Evolutionary conservation across 2,329 filamentous ascomycete genomes (phyloP).

Genomic region (Ceratocystis lukuohia): DNA sequence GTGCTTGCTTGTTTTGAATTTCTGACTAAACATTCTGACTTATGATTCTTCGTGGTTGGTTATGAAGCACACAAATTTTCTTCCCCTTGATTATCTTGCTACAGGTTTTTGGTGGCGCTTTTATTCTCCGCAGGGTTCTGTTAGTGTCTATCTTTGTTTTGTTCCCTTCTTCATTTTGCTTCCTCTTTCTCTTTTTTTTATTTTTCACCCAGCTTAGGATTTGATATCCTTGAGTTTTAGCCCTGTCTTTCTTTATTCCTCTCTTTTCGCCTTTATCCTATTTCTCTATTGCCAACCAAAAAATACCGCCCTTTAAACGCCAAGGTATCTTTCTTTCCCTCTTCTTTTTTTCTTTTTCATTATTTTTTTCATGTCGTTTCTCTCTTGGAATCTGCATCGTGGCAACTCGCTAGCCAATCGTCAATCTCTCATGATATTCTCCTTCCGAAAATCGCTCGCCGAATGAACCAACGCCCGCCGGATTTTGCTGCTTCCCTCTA

Average conservation of each 20-base stretch:
- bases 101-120: too few species aligned
- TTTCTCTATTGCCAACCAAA: background rate
- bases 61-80: background rate
- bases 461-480: background rate
- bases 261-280: background rate
- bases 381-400: background rate
- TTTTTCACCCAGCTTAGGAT: background rate
- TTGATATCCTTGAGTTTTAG: background rate
- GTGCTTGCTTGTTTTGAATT: background rate
- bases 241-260: background rate
- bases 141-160: too few species aligned
- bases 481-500: background rate
- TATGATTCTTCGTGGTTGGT: background rate
- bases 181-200: background rate
- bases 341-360: background rate
- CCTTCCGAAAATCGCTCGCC: background rate
- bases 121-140: too few species aligned
- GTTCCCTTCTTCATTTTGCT: background rate
- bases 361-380: background rate
- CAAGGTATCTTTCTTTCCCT: background rate
- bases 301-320: background rate
- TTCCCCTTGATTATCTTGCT: background rate
- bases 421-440: background rate
- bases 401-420: background rate
- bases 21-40: background rate